phyloP scores from a whole-genome alignment of 257 asterid genomes.

The Scutellaria barbata region DNA sequence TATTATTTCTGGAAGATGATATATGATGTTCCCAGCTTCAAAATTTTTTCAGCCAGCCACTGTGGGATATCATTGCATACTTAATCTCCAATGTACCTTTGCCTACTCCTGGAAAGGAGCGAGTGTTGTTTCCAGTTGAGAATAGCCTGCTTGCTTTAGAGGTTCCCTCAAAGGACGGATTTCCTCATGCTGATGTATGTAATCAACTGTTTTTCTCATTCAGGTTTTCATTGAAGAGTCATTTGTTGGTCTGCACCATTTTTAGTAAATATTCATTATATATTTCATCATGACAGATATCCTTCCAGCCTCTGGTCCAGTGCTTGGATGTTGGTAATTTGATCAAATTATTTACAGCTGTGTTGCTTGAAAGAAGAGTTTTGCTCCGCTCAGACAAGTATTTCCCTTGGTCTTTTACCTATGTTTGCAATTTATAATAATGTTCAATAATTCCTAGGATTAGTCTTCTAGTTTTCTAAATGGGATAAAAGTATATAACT shows the following conservation, averaged over 20 bases:
- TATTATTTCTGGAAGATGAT: conserved; percentile 24
- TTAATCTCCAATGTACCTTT: conserved; percentile 80
- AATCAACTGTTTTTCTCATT: conserved; percentile 13
- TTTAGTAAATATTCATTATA: conserved; percentile 29
- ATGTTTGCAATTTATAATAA: not conserved
- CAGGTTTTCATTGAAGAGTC: conserved; percentile 25
- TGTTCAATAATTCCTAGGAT: conserved; percentile 12
- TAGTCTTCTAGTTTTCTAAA: conserved; percentile 15
- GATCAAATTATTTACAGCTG: conserved; percentile 87
- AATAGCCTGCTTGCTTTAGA: conserved; percentile 88
- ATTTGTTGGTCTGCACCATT: conserved; percentile 14
- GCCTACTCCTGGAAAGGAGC: conserved; percentile 94
- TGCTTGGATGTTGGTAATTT: conserved; percentile 96
- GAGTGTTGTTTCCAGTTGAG: conserved; percentile 80
- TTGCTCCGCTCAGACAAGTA: conserved; percentile 95
- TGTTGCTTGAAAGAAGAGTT: conserved; percentile 91
- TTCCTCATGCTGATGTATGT: conserved; percentile 98
- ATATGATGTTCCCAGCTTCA: conserved; percentile 38
- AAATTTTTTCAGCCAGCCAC: conserved; percentile 84
- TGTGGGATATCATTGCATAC: conserved; percentile 84
- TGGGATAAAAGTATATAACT: conserved; percentile 18
- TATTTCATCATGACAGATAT: conserved; percentile 64
- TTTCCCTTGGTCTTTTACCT: conserved; percentile 32
- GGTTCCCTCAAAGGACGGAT: conserved; percentile 88
- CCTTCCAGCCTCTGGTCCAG: conserved; percentile 98